Evolutionary conservation across 2,329 filamentous ascomycete genomes (phyloP), one percentile per base, ranked within the genome.

Genomic region (Microdochium trichocladiopsis): DNA sequence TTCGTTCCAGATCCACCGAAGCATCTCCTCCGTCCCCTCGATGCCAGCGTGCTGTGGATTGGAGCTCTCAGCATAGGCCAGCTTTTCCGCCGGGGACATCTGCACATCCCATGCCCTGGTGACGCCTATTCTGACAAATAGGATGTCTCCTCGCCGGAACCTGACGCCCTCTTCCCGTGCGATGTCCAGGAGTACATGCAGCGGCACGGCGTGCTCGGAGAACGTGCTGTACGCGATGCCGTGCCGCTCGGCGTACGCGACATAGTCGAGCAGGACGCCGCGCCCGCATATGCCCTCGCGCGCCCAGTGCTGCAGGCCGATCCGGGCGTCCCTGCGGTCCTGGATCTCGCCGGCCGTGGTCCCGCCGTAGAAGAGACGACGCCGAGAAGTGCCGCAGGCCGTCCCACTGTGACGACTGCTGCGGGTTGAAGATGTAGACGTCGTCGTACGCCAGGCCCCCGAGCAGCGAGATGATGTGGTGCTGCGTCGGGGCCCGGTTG

Each of bases 331-430:
- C 0, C 60, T 62, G 4, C 66, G 60, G 52, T 77, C 71, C 25
- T 66, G 62, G 47, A 79, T 78, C 25, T 79, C 75, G 1, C 62
- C 64, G 8, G 64, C 62, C 0, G 71, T 76, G 0, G 70, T 72
- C 1, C 76, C 76, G 2, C 75, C 74, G 55, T 79, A 79, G 55
- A 76, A 79, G 0, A 77, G 14, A 31, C 28, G 28, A 14, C 53
- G 70, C 69, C 4, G 71, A 74, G 50, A 76, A 78, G 56, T 79
- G 75, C 9, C 76, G 66, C 3, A 78, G 62, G 0, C 75, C 76
- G 58, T 79, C 75, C 75, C 76, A 78, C 54, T 78, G 75, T 50
- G 71, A 75, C 47, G 72, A 75, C 57, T 76, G 73, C 54, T 78
- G 75, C 5, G 75, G 74, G 55, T 78, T 78, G 63, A 78, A 71